phyloP scores from a whole-genome alignment of 2,329 filamentous ascomycete species.

The Fusarium phyllophilum region DNA sequence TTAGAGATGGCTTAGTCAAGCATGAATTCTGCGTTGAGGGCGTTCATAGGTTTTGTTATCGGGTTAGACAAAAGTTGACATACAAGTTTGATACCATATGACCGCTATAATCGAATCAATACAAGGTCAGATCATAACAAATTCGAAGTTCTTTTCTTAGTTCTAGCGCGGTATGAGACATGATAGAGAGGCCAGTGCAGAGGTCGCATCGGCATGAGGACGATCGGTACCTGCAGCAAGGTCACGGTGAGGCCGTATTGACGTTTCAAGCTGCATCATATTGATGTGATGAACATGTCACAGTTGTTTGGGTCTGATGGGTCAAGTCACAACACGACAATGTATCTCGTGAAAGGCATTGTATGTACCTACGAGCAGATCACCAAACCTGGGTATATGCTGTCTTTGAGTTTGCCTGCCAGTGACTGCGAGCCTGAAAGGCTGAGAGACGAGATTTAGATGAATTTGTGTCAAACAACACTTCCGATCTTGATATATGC shows the following conservation, averaged over 20 bases:
- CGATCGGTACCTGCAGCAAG: neutral
- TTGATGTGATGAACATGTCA: neutral
- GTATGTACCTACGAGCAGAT: neutral
- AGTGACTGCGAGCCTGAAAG: neutral
- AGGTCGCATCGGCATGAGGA: neutral
- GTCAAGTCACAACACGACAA: neutral
- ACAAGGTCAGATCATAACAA: neutral
- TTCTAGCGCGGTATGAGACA: neutral
- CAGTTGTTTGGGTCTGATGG: neutral
- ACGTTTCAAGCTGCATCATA: slow-evolving; percentile 7
- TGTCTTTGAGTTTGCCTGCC: too few relatives aligned
- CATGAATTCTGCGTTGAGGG: slow-evolving; percentile 2
- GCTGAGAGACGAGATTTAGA: too few relatives aligned
- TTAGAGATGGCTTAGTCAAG: neutral
- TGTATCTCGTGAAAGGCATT: neutral
- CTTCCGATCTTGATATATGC: neutral
- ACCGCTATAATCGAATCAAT: slow-evolving; percentile 7
- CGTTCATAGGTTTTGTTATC: slow-evolving; percentile 24
- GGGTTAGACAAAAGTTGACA: slow-evolving; percentile 33
- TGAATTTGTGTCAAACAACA: neutral
- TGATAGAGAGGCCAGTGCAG: neutral
- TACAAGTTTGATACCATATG: slow-evolving; percentile 20
- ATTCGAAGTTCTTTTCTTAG: neutral
- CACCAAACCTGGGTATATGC: neutral
- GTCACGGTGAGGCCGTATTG: neutral